Evolutionary conservation across 345 rosid genomes (phyloP), one percentile per base, ranked within the genome.

Genomic region (Linum usitatissimum): DNA sequence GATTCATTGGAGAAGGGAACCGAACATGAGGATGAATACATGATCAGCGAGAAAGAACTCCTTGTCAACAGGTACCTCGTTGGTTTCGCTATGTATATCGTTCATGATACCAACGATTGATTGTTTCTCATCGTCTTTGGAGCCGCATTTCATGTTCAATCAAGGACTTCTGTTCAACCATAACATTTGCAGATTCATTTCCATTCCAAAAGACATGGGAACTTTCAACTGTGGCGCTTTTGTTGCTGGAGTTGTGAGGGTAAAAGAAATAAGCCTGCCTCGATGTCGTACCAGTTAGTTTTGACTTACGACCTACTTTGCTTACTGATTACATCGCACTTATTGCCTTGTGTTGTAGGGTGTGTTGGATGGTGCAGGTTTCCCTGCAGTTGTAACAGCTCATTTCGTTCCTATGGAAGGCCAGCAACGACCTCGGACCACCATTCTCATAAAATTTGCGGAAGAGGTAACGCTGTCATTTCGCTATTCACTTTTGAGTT

Each of bases 1-100:
- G 97, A 94, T 72, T 94, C 99, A 49, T 97, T 94, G 67, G 97
- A 94, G 77, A 94, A 90, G 80, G 99, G 99, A 62, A 94, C 97
- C 60, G 97, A 94, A 75, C 96, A 94, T 54, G 99, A 94, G 75
- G 99, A 88, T 66, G 99, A 93, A 76, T 94, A 94, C 77, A 94
- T 94, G 97, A 94, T 94, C 69, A 94, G 99, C 19, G 99, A 94
- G 83, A 94, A 84, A 67, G 97, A 93, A 71, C 99, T 93, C 40
- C 90, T 93, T 13, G 97, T 93, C 6, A 93, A 93, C 80, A 80
- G 88, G 99, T 87, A 65, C 67, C n/a, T 14, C 49, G 53, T 62
- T 51, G 31, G 18, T 66, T 19, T 30, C 45, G 30, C 2, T 5
- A 17, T 30, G 14, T 51, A 18, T 2, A 20, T 20, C n/a, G n/a